Percentiles rank a stretch among this genome's conserved stretches.
phyloP scores from a whole-genome alignment of 768 basidiomycete species.

The Lepiota venenata region DNA sequence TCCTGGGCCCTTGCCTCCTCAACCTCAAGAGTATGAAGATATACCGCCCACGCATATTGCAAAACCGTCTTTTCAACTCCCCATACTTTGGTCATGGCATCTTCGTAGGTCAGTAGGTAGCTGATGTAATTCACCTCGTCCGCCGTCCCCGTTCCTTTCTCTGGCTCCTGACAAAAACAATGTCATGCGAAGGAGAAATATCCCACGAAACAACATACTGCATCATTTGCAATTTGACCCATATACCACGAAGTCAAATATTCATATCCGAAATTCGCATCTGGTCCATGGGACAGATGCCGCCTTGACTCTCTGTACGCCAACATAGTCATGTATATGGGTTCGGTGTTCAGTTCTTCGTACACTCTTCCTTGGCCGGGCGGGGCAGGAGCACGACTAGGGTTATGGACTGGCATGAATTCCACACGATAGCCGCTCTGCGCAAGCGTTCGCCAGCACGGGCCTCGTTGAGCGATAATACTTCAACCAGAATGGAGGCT shows the following conservation, averaged over 20 bases:
- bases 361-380: conserved; percentile 19
- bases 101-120: conserved; percentile 37
- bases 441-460: not conserved
- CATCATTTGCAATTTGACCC: conserved; percentile 48
- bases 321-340: conserved; percentile 36
- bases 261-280: conserved; percentile 34
- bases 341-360: conserved; percentile 32
- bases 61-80: conserved; percentile 30
- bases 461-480: not conserved
- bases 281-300: conserved; percentile 5
- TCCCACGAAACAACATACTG: conserved; percentile 32
- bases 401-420: conserved; percentile 43
- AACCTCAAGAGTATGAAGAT: conserved; percentile 19
- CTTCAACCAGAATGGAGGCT: conserved; percentile 2
- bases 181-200: not conserved
- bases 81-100: conserved; percentile 35
- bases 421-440: conserved; percentile 49
- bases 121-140: conserved; percentile 49
- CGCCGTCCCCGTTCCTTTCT: conserved; percentile 52
- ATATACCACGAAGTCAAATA: conserved; percentile 56
- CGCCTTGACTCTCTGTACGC: conserved; percentile 23
- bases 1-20: not conserved
- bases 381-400: conserved; percentile 37
- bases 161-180: conserved; percentile 31
- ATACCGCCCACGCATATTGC: conserved; percentile 36